These are phyloP conservation scores for Acanthamoeba comandoni DNA, from an alignment of 208 protist genomes.

Conservation along the genomic window DNA sequence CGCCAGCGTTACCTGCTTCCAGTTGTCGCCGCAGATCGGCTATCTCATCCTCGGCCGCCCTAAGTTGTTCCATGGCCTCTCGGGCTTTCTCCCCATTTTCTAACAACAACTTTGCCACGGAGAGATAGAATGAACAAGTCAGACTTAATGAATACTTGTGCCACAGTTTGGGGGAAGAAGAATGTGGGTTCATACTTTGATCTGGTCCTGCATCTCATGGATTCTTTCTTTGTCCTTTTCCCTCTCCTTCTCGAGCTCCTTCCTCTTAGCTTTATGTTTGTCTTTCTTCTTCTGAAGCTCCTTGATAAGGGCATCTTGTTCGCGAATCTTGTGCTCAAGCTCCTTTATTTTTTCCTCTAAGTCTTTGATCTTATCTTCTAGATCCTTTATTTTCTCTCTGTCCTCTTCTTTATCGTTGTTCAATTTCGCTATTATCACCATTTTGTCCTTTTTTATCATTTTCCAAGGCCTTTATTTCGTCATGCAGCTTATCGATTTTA, in stretches of 20 bases:
- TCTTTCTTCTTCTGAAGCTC: constrained; percentile 20
- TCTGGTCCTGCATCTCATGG: background rate
- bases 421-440: background rate
- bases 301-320: background rate
- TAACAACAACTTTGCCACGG: too few species aligned
- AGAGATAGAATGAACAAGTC: too few species aligned
- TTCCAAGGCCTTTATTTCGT: background rate
- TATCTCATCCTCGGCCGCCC: constrained; percentile 17
- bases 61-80: background rate
- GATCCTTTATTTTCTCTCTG: background rate
- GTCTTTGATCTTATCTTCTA: background rate
- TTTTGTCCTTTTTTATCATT: background rate
- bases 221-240: background rate
- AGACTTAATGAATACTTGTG: too few species aligned
- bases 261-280: background rate
- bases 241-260: constrained; percentile 7
- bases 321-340: background rate
- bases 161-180: too few species aligned
- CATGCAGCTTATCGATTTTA: constrained; percentile 18
- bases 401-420: constrained; percentile 17
- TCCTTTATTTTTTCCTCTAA: background rate
- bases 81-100: too few species aligned
- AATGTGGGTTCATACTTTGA: too few species aligned
- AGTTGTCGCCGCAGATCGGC: constrained; percentile 11
- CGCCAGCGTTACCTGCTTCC: background rate